Evolutionary conservation across 179 eudicot species (phyloP), one percentile per base, ranked within the genome.

Genomic region (Amaranthus tricolor): DNA sequence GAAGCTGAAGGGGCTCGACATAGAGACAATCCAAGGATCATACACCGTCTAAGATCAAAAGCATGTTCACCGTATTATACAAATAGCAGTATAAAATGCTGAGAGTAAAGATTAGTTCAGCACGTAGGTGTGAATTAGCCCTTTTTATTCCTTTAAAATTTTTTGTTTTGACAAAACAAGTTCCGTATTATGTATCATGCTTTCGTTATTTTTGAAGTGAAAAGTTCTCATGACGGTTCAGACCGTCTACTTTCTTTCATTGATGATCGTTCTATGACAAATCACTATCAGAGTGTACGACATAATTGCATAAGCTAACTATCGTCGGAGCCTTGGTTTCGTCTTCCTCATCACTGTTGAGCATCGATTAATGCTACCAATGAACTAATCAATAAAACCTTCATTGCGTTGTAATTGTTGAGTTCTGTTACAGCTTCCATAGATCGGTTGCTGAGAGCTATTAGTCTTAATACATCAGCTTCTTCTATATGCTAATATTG

Each of bases 1-100:
- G 84, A 89, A 86, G 82, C 73, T 91, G 76, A 91, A 91, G 87
- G 96, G 96, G 75, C 92, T 91, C 49, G 96, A 91, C 72, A 86
- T 91, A 52, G 96, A 91, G 54, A 90, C 96, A 45, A 90, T 90
- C 70, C 96, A 89, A 68, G 93, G 90, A 84, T 81, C 96, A 44
- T 90, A 90, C 87, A 90, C 96, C 0, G 96, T 90, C 71, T 90
- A 77, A 70, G 74, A 50, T 63, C 70, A 49, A 49, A 47, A 6
- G 21, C 4, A 5, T 54, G 56, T 50, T 57, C 65, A 15, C 51
- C 70, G 54, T 48, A 71, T 75, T 48, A 71, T 75, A 80, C 73
- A 7, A 31, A 66, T 76, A 66, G 73, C 73, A 12, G 73, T 63
- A 68, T 73, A 66, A 53, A 68, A 44, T 74, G 78, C 81, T 63